Base-by-base conservation (phyloP, 345 rosid species). In the Bretschneidera sinensis region DNA sequence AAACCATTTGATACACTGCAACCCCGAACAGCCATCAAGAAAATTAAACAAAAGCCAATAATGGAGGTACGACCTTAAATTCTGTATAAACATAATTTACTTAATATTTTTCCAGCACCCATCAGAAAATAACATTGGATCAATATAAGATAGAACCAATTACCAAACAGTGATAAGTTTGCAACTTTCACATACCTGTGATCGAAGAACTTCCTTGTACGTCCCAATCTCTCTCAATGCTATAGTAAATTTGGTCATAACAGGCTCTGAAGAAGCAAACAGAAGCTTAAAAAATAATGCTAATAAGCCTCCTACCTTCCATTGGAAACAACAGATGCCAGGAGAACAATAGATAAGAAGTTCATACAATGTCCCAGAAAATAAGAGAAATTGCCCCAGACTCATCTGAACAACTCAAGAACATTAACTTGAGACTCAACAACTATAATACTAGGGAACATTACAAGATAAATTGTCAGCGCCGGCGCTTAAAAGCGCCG, bases 191-290 rank as follows among this genome's bases (percentile, higher is more conserved):
- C 52, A 73, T 65, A 91, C 99, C 96, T 91, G 96, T 35, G 99
- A 88, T 24, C 99, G 89, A 71, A 95, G 95, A 68, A 95, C 89
- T 76, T 95, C 99, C 68, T 91, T 95, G 78, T 91, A 91, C 22
- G 98, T 95, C 54, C 98, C 99, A 69, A 95, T 91, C 75, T 95
- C 99, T 75, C 99, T 85, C 81, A 95, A 72, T 6, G 99, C 99
- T 76, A 95, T 91, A 24, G 99, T 95, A 73, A 91, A 95, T 76
- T 95, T 95, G 55, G 96, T 95, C 98, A 95, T 95, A 51, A 95
- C 99, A 61, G 99, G 98, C 49, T 98, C 99, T 94, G 66, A 8
- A 56, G 1, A 66, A 75, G 52, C 11, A 55, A 74, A 70, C 22
- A 68, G 54, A 58, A 48, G 56, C 43, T 63, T 50, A 76, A 67